Evolutionary conservation across 768 basidiomycete genomes (phyloP).

Genomic region (Rhizopogon vulgaris): DNA sequence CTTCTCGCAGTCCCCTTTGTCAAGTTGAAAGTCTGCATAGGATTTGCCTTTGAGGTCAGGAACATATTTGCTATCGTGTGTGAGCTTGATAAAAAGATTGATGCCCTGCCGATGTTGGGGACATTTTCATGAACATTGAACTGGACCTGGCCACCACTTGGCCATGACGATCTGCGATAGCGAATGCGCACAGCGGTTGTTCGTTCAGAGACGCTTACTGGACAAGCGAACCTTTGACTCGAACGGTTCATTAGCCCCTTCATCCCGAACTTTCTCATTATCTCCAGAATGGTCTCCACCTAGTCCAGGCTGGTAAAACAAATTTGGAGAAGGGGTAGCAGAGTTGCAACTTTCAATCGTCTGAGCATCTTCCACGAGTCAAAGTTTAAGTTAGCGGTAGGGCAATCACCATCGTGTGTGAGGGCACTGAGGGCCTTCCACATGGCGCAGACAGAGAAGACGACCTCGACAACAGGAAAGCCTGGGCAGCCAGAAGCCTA

Average conservation of each 20-base stretch:
- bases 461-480: slow-evolving; percentile 14
- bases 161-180: slow-evolving; percentile 31
- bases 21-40: slow-evolving; percentile 19
- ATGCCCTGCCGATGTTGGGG: background rate
- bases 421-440: slow-evolving; percentile 14
- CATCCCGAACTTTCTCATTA: slow-evolving; percentile 38
- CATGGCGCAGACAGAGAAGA: slow-evolving; percentile 23
- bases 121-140: background rate
- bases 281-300: slow-evolving; percentile 8
- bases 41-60: slow-evolving; percentile 18
- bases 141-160: background rate
- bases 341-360: no score
- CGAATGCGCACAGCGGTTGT: slow-evolving; percentile 32
- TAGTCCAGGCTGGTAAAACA: no score
- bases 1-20: slow-evolving; percentile 19
- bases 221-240: slow-evolving; percentile 22
- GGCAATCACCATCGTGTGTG: slow-evolving; percentile 18
- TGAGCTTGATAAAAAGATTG: slow-evolving; percentile 14
- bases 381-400: no score
- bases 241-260: slow-evolving; percentile 17
- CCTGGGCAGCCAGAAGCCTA: no score
- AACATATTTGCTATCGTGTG: slow-evolving; percentile 17
- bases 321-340: no score
- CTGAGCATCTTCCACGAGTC: no score
- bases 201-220: slow-evolving; percentile 19